A percentile compares a stretch with the other conserved stretches of the same genome.
Conservation (phyloP, 1,139 yeast species). For the Kurtzmaniella quercitrusa region DNA sequence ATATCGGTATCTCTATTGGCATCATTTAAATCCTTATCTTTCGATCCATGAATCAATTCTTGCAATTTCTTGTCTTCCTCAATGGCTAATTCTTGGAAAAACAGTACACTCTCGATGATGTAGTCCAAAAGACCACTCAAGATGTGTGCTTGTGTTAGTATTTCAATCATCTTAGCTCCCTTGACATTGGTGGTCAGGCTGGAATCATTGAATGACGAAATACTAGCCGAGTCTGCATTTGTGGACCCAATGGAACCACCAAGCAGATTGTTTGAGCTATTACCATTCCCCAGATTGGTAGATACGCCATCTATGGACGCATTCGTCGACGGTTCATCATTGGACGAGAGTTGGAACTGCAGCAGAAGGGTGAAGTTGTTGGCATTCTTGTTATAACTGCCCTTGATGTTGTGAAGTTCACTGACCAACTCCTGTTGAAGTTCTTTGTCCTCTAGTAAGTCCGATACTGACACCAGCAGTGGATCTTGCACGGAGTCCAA, state of each 20-base stretch:
- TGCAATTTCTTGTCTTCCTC: slow-evolving; percentile 21
- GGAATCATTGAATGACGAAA: slow-evolving; percentile 28
- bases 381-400: slow-evolving; percentile 22
- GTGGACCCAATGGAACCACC: slow-evolving; percentile 1
- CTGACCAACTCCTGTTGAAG: slow-evolving; percentile 38
- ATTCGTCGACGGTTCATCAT: slow-evolving; percentile 3
- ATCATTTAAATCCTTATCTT: neutral
- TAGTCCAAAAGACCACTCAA: slow-evolving; percentile 38
- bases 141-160: slow-evolving; percentile 44
- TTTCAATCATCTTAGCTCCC: slow-evolving; percentile 39
- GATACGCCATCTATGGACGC: neutral
- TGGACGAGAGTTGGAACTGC: slow-evolving; percentile 10
- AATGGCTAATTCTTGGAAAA: slow-evolving; percentile 26
- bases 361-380: slow-evolving; percentile 32
- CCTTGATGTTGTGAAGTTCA: slow-evolving; percentile 40
- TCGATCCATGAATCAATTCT: slow-evolving; percentile 9
- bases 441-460: slow-evolving; percentile 29
- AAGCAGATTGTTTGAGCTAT: neutral
- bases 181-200: slow-evolving; percentile 30
- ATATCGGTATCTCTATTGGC: neutral
- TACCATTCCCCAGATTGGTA: slow-evolving; percentile 1
- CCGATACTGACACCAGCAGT: slow-evolving; percentile 29
- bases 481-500: slow-evolving; percentile 37
- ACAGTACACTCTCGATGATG: slow-evolving; percentile 34
- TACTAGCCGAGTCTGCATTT: slow-evolving; percentile 29